phyloP scores from a whole-genome alignment of 805 yeast species.

The Candida arabinofermentans region DNA sequence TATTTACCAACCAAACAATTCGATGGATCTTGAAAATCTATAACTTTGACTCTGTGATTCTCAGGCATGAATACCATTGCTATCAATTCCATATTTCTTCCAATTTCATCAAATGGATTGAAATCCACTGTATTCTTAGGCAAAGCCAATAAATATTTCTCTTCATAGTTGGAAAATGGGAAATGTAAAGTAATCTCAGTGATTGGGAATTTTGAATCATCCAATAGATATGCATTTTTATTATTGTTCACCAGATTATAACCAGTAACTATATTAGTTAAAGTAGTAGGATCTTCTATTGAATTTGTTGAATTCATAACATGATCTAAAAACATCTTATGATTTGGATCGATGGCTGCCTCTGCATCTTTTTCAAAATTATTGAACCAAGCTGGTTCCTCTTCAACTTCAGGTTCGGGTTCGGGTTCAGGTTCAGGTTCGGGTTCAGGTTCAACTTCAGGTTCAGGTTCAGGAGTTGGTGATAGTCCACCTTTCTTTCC shows the following conservation, averaged over 20 bases:
- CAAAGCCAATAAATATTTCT: slow-evolving; percentile 43
- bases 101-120: slow-evolving; percentile 63
- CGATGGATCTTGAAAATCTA: slow-evolving; percentile 32
- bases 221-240: slow-evolving; percentile 24
- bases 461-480: neutral
- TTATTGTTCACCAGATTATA: slow-evolving; percentile 16
- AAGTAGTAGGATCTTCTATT: slow-evolving; percentile 10
- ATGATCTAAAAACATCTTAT: slow-evolving; percentile 18
- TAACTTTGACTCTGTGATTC: slow-evolving; percentile 28
- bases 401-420: slow-evolving; percentile 1
- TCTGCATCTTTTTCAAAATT: slow-evolving; percentile 15
- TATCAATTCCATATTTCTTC: slow-evolving; percentile 42
- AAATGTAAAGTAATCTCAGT: slow-evolving; percentile 28
- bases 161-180: slow-evolving; percentile 45
- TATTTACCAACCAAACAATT: slow-evolving; percentile 38
- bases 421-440: slow-evolving; percentile 1
- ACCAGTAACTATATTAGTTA: slow-evolving; percentile 15
- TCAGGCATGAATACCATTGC: slow-evolving; percentile 39
- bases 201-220: slow-evolving; percentile 24
- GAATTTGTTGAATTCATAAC: slow-evolving; percentile 20
- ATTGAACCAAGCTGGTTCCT: slow-evolving; percentile 21
- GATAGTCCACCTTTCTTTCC: neutral
- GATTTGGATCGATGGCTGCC: slow-evolving; percentile 10
- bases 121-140: slow-evolving; percentile 52
- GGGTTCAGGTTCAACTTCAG: neutral